Percentiles rank a stretch among this genome's conserved stretches.
phyloP scores from a whole-genome alignment of 805 yeast species.

The Myxozyma geophila region DNA sequence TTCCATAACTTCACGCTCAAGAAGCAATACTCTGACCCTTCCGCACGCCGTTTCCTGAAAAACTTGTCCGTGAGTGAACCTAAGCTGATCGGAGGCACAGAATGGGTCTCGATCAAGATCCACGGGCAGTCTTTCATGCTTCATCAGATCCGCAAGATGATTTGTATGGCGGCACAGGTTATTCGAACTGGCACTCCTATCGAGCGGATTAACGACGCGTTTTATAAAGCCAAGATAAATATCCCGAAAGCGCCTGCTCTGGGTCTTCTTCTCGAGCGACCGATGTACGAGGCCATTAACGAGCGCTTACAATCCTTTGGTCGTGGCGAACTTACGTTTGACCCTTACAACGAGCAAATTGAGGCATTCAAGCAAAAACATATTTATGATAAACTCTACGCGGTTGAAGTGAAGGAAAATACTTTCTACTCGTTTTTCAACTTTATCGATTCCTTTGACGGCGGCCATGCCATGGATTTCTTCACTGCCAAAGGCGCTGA shows the following conservation, averaged over 20 bases:
- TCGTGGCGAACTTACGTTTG: conserved; percentile 73
- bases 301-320: conserved; percentile 70
- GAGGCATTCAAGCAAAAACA: conserved; percentile 82
- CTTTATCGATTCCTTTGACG: conserved; percentile 68
- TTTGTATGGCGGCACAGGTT: conserved; percentile 87
- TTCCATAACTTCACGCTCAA: conserved; percentile 89
- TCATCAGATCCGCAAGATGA: conserved; percentile 97
- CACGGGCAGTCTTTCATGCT: conserved; percentile 99
- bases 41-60: conserved; percentile 84
- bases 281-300: conserved; percentile 88
- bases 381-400: conserved; percentile 90
- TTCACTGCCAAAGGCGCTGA: conserved; percentile 43
- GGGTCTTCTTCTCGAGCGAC: conserved; percentile 86
- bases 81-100: conserved; percentile 88
- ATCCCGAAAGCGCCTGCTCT: conserved; percentile 98
- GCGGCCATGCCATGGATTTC: conserved; percentile 67
- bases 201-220: conserved; percentile 75
- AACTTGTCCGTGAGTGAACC: conserved; percentile 81
- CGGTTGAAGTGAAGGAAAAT: conserved; percentile 85
- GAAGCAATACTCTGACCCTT: conserved; percentile 80
- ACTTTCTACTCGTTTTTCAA: conserved; percentile 82
- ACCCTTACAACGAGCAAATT: conserved; percentile 68
- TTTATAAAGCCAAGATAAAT: conserved; percentile 72
- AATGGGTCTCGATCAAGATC: conserved; percentile 93
- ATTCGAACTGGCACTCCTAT: conserved; percentile 86